Evolutionary conservation across 2,329 filamentous ascomycete genomes (phyloP).

Genomic region (Emergomyces africanus): DNA sequence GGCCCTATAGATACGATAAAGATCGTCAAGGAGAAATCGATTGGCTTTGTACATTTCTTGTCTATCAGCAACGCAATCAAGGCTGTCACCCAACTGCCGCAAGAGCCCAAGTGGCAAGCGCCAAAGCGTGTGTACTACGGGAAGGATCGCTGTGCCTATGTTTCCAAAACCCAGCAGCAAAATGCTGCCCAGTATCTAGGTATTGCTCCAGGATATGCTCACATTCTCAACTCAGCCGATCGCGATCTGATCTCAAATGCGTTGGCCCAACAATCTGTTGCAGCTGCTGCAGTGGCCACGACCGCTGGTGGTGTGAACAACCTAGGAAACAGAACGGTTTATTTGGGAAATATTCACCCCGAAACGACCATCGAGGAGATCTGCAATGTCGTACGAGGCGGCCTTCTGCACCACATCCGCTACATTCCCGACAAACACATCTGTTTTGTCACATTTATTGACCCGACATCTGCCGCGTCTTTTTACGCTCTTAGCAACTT

Average conservation of each 20-base stretch:
- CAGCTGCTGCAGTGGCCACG: slow-evolving; percentile 89
- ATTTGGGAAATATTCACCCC: slow-evolving; percentile 95
- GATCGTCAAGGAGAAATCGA: slow-evolving; percentile 93
- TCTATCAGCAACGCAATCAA: slow-evolving; percentile 98
- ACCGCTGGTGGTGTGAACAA: slow-evolving; percentile 96
- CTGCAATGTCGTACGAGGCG: slow-evolving; percentile 94
- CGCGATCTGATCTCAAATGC: slow-evolving; percentile 94
- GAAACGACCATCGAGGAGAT: slow-evolving; percentile 99
- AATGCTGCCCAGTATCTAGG: slow-evolving; percentile 97
- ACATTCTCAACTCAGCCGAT: slow-evolving; percentile 91
- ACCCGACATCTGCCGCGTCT: slow-evolving; percentile 90
- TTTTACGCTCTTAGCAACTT: slow-evolving; percentile 97
- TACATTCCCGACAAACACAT: slow-evolving; percentile 99
- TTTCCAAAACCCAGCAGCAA: slow-evolving; percentile 98
- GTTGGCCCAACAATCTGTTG: slow-evolving; percentile 92
- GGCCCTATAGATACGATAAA: slow-evolving; percentile 95
- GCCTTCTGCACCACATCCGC: slow-evolving; percentile 91
- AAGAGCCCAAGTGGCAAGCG: slow-evolving; percentile 93
- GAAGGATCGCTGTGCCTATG: slow-evolving; percentile 95
- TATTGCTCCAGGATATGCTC: slow-evolving; percentile 90
- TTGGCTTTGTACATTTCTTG: slow-evolving; percentile 94
- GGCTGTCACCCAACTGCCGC: slow-evolving; percentile 87
- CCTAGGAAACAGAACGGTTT: slow-evolving; percentile 92
- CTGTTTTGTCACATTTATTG: slow-evolving; percentile 98
- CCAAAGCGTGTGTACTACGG: slow-evolving; percentile 96